Conservation (phyloP, 177 flowering plant genomes). For the Telopea speciosissima region DNA sequence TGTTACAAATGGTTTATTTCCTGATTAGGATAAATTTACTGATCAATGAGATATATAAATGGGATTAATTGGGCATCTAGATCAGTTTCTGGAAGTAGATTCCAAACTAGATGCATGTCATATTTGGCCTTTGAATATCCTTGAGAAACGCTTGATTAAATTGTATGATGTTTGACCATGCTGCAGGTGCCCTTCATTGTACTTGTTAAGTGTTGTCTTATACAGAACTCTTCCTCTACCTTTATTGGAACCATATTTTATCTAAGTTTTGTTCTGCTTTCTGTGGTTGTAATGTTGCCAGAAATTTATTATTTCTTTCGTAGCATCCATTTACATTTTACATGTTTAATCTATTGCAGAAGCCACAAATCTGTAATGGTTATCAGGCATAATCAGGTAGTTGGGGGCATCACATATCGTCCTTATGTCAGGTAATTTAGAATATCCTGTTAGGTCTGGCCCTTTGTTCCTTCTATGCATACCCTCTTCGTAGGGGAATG, state of each 20-base stretch:
- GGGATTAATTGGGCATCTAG: not conserved
- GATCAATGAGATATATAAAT: not conserved
- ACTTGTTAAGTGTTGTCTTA: not conserved
- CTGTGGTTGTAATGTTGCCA: not conserved
- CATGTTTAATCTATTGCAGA: conserved; percentile 36
- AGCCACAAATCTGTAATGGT: conserved; percentile 96
- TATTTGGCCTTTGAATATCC: not conserved
- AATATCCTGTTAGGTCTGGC: not conserved
- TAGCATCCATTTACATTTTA: not conserved
- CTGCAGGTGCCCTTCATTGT: not conserved
- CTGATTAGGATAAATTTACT: not conserved
- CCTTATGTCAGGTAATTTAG: conserved; percentile 71
- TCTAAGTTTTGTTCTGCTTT: not conserved
- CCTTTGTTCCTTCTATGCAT: not conserved
- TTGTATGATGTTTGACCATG: not conserved
- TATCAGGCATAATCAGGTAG: conserved; percentile 74
- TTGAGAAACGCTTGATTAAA: too few relatives aligned
- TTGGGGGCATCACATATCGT: conserved; percentile 98
- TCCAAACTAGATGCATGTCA: not conserved
- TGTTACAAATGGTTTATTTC: not conserved
- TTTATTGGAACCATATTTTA: not conserved
- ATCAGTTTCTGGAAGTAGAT: not conserved
- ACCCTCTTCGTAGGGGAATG: not conserved
- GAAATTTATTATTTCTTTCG: not conserved
- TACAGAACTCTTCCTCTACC: not conserved